Base-by-base conservation (phyloP, 202 grass and related monocot species). In the Carex sylvatica region DNA sequence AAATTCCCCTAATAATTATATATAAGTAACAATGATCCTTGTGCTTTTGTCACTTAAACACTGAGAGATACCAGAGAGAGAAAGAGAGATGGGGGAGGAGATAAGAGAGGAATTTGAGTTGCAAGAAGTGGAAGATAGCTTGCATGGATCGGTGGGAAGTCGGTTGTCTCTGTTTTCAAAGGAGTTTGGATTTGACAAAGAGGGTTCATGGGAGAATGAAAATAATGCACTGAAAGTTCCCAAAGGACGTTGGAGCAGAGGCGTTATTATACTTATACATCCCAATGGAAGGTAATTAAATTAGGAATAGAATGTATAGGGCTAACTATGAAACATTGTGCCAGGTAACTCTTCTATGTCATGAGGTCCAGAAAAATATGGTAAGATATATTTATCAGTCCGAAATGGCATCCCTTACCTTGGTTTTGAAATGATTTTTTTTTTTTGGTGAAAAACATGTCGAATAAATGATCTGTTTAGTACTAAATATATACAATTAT, bases 201-300 rank as follows among this genome's bases (percentile, higher is more conserved):
- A 78, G 30, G 86, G 52, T 70, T 10, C 68, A 77, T 90, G 74
- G 85, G 86, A 83, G 5, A 51, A 86, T 74, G 83, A 66, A 82
- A 82, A 79, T 74, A 89, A 69, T 6, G 86, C 82, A 60, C 60
- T 87, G 28, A 91, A 78, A 56, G 56, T 91, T 3, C 86, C 89
- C 26, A 87, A 20, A 4, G 76, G 84, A 40, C 6, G 6, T 70
- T 93, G 86, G 65, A 91, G 86, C 67, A 74, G 30, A 65, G 88
- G 71, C 82, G 82, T 91, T 72, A 77, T 95, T 52, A 90, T 93
- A 83, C 89, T 95, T 52, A 90, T 98, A 81, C 89, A 90, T 67
- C 95, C 92, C 2, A 89, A 90, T 82, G 92, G 92, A 90, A 98
- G 95, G 95, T 94, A 97, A 47, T 49, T 2, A 58, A 12, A 20